These are phyloP conservation scores for Saksenaea oblongispora DNA, from an alignment of 371 early-diverging fungal genomes.

Conservation along the genomic window DNA sequence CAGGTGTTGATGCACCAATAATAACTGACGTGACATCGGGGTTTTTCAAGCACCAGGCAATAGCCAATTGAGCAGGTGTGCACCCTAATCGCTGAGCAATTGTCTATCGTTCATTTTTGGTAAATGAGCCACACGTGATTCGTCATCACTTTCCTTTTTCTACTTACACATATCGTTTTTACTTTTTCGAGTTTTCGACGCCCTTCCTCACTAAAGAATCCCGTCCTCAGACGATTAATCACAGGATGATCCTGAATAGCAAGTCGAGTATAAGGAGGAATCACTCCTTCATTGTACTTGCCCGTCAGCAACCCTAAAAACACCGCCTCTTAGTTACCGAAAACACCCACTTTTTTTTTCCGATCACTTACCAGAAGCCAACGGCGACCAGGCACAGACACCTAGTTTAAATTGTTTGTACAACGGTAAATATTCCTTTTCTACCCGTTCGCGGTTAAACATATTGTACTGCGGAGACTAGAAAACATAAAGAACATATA, in stretches of 20 bases:
- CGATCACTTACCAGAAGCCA: conserved; percentile 61
- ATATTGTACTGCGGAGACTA: conserved; percentile 89
- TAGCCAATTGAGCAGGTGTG: conserved; percentile 75
- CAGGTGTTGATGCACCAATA: conserved; percentile 70
- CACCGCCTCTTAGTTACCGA: no score
- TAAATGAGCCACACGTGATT: no score
- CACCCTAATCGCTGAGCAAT: conserved; percentile 68
- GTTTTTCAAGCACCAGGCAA: conserved; percentile 83
- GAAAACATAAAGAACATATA: conserved; percentile 25
- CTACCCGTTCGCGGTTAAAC: conserved; percentile 80
- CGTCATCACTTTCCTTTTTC: not conserved
- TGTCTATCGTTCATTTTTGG: conserved; percentile 25
- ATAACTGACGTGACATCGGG: conserved; percentile 61
- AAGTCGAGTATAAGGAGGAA: conserved; percentile 75
- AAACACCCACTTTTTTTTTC: not conserved
- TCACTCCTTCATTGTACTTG: conserved; percentile 72
- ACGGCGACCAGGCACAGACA: conserved; percentile 81
- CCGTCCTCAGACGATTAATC: conserved; percentile 61
- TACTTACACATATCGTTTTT: conserved; percentile 50
- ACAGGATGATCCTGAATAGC: conserved; percentile 66
- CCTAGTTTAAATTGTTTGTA: conserved; percentile 75
- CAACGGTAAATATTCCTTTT: conserved; percentile 76
- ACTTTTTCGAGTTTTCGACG: conserved; percentile 53
- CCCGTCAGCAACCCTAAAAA: conserved; percentile 63
- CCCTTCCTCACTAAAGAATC: conserved; percentile 67